phyloP scores from a whole-genome alignment of 768 basidiomycete genomes.

The Exidia glandulosa region DNA sequence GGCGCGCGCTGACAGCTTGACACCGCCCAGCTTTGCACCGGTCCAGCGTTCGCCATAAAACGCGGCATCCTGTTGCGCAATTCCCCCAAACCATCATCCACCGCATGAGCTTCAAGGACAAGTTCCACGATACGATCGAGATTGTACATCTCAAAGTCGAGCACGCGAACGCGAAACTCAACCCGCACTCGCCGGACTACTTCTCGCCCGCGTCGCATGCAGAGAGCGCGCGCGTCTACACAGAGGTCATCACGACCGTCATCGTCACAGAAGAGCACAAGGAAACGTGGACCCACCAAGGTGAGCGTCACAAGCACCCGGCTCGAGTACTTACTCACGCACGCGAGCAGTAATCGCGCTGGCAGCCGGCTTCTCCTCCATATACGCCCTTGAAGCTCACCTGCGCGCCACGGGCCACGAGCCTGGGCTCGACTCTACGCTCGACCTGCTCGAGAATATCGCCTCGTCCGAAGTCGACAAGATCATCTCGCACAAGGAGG shows the following conservation, averaged over 20 bases:
- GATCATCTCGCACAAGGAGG: not conserved
- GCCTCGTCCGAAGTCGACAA: not conserved
- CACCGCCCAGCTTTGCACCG: too few species aligned
- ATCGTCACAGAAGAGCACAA: not conserved
- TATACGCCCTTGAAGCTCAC: not conserved
- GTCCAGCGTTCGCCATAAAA: not conserved
- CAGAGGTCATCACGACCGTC: not conserved
- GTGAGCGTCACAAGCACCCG: not conserved
- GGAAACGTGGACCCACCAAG: not conserved
- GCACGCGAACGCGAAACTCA: not conserved
- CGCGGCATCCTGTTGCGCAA: not conserved
- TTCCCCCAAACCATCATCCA: not conserved
- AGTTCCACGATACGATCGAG: not conserved
- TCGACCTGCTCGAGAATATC: not conserved
- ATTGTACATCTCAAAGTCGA: not conserved
- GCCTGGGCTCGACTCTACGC: not conserved
- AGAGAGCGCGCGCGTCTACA: not conserved
- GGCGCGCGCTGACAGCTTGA: too few species aligned
- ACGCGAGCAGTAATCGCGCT: not conserved
- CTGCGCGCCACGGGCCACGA: not conserved
- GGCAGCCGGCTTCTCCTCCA: not conserved
- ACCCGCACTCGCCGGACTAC: not conserved
- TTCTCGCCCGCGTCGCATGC: not conserved
- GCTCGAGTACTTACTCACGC: not conserved
- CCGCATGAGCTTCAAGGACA: not conserved